phyloP scores from a whole-genome alignment of 1,284 basidiomycete genomes.

The Apiotrichum porosum region DNA sequence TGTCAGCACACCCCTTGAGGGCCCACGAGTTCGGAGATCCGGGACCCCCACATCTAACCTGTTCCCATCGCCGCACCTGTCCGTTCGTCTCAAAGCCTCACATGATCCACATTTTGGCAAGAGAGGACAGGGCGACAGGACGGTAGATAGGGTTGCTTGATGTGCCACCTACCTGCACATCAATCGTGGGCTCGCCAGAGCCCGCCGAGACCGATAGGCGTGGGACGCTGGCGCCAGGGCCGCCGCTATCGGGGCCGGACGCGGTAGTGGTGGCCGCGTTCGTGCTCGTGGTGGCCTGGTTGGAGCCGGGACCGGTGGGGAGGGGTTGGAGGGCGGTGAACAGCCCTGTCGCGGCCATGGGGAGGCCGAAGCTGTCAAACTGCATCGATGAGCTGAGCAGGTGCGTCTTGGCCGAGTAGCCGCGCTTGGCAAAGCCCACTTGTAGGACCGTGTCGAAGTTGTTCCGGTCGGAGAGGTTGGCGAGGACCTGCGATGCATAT shows the following conservation, averaged over 20 bases:
- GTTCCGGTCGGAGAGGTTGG: slow-evolving; percentile 10
- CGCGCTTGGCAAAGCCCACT: slow-evolving; percentile 6
- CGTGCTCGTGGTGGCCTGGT: not conserved
- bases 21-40: too few relatives aligned
- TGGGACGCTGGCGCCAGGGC: not conserved
- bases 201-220: not conserved
- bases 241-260: not conserved
- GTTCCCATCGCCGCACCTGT: too few relatives aligned
- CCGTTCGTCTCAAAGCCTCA: too few relatives aligned
- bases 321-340: slow-evolving; percentile 7
- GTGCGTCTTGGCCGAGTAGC: slow-evolving; percentile 2
- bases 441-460: slow-evolving; percentile 9
- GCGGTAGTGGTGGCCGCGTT: not conserved
- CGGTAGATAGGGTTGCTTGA: slow-evolving; percentile 10
- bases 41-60: too few relatives aligned
- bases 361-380: slow-evolving; percentile 19
- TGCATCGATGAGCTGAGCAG: slow-evolving; percentile 8
- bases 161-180: slow-evolving; percentile 20
- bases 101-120: slow-evolving; percentile 11
- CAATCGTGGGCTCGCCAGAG: slow-evolving; percentile 9
- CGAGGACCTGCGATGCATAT: slow-evolving; percentile 13
- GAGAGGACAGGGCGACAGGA: slow-evolving; percentile 13
- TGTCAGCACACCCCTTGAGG: too few relatives aligned
- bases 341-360: slow-evolving; percentile 12
- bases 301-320: not conserved